Evolutionary conservation across 805 yeast species (phyloP), one percentile per base, ranked within the genome.

Genomic region (Saturnispora saitoi): DNA sequence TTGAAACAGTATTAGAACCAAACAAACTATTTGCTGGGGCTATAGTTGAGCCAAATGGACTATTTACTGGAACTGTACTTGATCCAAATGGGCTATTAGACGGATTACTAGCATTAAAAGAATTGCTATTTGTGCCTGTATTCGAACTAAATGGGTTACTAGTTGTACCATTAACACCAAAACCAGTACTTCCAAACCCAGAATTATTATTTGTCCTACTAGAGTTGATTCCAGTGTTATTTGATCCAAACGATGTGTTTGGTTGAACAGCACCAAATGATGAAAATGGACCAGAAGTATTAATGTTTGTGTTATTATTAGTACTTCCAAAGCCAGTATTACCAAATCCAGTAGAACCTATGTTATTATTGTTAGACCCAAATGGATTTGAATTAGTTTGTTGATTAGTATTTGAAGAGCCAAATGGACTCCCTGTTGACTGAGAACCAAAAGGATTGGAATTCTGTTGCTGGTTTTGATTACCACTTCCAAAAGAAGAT

Each of bases 291-390:
- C 38, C 38, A 17, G 20, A 19, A 9, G 20, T 17, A 12, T 12
- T 34, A 8, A 10, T 17, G 12, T 12, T 34, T 11, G 8, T 17
- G 9, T 8, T 10, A 8, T 19, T 34, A 34, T 19, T 34, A n/a
- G 38, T 17, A 20, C 20, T 32, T 24, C 36, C 28, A 42, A 28
- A 28, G 10, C 32, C 43, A 24, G 32, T 15, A 17, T 42, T 42
- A 17, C 44, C 44, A 30, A 42, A 42, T 17, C 36, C 36, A 30
- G 37, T 11, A 19, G 28, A 24, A 6, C 28, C 15, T 42, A 26
- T 31, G 30, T 4, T 42, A n/a, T 15, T 42, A 32, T n/a, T 42
- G 36, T 22, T 30, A 17, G 38, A 32, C 9, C 47, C 47, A 44
- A 44, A 44, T 19, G 42, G 36, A 19, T 17, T 44, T 12, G 31